Evolutionary conservation across 306 rosid genomes (phyloP), one percentile per base, ranked within the genome.

Genomic region (Casuarina equisetifolia): DNA sequence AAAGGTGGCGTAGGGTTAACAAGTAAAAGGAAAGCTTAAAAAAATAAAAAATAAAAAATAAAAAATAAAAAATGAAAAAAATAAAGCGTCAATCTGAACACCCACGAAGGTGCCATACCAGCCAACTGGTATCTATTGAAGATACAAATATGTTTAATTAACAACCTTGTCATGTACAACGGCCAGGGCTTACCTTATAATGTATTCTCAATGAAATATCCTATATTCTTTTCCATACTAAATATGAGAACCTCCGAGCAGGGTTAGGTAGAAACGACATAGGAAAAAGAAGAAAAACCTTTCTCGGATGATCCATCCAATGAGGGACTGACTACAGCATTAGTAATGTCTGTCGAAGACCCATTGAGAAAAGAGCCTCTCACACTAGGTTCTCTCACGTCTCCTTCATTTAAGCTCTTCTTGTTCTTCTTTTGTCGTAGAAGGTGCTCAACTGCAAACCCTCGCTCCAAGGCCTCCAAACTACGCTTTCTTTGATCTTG

Each of bases 381-480:
- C 8, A 20, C 48, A 53, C 7, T 40, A 32, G 50, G 68, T 71
- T 81, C 75, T 53, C 75, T 84, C 12, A n/a, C 73, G 44, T 78
- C 70, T 62, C 48, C 75, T 54, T 83, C 80, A n/a, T 42, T 76
- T 20, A 19, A 35, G 46, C 39, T 57, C 74, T 62, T 83, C 45
- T 70, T 83, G 61, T 2, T 71, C 77, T 81, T 87, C 73, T 90
- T 92, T 43, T 90, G 87, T 9, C 87, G 86, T 38, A 80, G 73
- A 76, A 72, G 83, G 71, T 92, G 92, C 89, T 87, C 73, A 16
- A 91, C 96, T 68, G 88, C 90, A 50, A 91, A 85, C 73, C 97
- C 88, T 71, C 88, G 86, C 85, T 90, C 92, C 82, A 95, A 85
- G 35, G 97, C 97, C 78, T 87, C 94, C 90, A 92, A 78, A 74